Evolutionary conservation across 257 asterid genomes (phyloP).

Genomic region (Scutellaria minor): DNA sequence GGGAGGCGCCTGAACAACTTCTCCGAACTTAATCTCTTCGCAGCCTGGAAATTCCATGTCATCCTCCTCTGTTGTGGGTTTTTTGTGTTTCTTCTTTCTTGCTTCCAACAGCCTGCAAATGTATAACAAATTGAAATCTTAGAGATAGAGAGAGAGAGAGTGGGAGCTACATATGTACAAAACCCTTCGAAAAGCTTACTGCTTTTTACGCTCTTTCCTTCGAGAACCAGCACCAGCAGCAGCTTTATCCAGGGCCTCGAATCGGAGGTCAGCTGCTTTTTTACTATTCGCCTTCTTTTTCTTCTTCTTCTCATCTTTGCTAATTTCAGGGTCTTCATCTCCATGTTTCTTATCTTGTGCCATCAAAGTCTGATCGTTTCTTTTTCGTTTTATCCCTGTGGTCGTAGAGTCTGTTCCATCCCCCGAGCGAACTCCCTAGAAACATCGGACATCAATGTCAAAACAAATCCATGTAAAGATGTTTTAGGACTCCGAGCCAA

Average conservation of each 20-base stretch:
- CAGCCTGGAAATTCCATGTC: slow-evolving; percentile 56
- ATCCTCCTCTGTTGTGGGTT: slow-evolving; percentile 42
- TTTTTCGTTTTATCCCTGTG: slow-evolving; percentile 51
- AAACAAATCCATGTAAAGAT: background rate
- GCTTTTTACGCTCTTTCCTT: slow-evolving; percentile 83
- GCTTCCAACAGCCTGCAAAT: slow-evolving; percentile 66
- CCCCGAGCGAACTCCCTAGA: slow-evolving; percentile 47
- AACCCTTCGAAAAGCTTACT: slow-evolving; percentile 54
- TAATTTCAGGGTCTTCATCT: slow-evolving; percentile 33
- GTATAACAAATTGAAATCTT: slow-evolving; percentile 9
- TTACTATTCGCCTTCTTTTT: slow-evolving; percentile 60
- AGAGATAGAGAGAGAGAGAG: background rate
- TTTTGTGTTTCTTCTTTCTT: slow-evolving; percentile 73
- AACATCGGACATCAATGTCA: slow-evolving; percentile 18
- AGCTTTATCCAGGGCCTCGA: slow-evolving; percentile 48
- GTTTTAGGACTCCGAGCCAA: background rate
- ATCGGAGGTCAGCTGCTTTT: slow-evolving; percentile 75
- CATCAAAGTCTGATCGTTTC: slow-evolving; percentile 41
- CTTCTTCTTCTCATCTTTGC: slow-evolving; percentile 52
- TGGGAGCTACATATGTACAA: background rate
- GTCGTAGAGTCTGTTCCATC: slow-evolving; percentile 40
- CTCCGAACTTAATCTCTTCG: slow-evolving; percentile 82
- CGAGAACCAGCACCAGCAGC: slow-evolving; percentile 53
- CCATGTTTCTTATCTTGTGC: slow-evolving; percentile 31
- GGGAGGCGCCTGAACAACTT: slow-evolving; percentile 88